Percentiles rank a stretch among this genome's conserved stretches.
Evolutionary conservation across 2,329 filamentous ascomycete genomes (phyloP).

Genomic region (Simplicillium aogashimaense): DNA sequence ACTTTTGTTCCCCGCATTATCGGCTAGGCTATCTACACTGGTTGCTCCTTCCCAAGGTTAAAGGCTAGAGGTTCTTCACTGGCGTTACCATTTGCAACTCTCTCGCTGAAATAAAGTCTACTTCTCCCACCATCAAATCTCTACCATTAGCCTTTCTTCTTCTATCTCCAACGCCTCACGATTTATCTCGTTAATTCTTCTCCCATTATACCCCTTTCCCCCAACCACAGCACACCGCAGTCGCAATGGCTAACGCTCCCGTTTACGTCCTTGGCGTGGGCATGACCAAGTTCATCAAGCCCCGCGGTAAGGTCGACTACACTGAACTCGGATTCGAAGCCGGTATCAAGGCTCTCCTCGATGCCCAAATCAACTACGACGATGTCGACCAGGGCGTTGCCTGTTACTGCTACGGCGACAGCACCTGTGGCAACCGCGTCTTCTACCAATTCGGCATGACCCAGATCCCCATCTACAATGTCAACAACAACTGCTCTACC

Average conservation of each 20-base stretch:
- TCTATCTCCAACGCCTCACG: conserved; percentile 1
- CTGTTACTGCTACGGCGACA: conserved; percentile 98
- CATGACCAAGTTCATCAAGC: conserved; percentile 99
- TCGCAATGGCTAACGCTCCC: conserved; percentile 36
- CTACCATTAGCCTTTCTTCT: not conserved
- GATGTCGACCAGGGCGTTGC: conserved; percentile 90
- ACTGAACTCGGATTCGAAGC: conserved; percentile 91
- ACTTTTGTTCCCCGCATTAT: too few species aligned
- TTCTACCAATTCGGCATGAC: conserved; percentile 99
- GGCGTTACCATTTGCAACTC: too few species aligned
- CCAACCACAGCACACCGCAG: conserved; percentile 27
- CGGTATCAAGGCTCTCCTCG: conserved; percentile 75
- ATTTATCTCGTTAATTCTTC: not conserved
- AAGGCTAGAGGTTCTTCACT: too few species aligned
- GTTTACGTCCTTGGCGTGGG: conserved; percentile 92
- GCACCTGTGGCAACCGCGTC: conserved; percentile 87
- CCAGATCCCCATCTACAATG: conserved; percentile 90
- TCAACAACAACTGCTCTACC: conserved; percentile 98
- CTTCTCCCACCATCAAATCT: too few species aligned
- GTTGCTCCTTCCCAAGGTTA: too few species aligned
- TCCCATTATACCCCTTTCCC: not conserved
- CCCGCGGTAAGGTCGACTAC: conserved; percentile 87
- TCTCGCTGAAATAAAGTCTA: too few species aligned
- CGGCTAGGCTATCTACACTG: too few species aligned
- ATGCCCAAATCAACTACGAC: conserved; percentile 90